Base-by-base conservation (phyloP, 805 yeast genomes). In the Sporopachydermia quercuum region DNA sequence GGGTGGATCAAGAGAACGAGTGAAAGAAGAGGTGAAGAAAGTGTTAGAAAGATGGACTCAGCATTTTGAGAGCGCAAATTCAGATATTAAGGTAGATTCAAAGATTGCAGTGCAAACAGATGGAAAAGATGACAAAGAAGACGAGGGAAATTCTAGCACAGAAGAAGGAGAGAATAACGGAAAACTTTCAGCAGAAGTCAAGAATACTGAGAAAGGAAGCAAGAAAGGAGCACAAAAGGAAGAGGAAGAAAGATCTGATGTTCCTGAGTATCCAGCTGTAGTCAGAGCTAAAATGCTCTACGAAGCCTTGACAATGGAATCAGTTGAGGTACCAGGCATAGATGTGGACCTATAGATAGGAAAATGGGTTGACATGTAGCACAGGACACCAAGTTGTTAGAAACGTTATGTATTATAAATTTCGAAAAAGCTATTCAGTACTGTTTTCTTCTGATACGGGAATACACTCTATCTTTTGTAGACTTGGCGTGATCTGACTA, bases 1-100 rank as follows among this genome's bases (percentile, higher is more conserved):
- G 54, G 93, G 93, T 2, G 83, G 81, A 0, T 71, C 85, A 2
- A 63, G 74, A 45, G 70, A 64, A 18, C 60, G 93, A 45, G 53
- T 79, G 5, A 57, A 69, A 2, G 66, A 56, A 3, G 74, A 70
- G 3, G 61, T 78, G 51, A 59, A 57, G 43, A 58, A 50, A 5
- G 66, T 70, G 1, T 57, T 77, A 6, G 56, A 58, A 1, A 52
- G 58, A 34, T 81, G 89, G 87, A 80, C 80, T 47, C 56, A 54
- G 33, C 51, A 61, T 37, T 68, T 68, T 36, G 56, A 53, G 35
- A 62, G 61, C 33, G 66, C 66, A 6, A 68, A 43, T 43, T 61
- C 30, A 54, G 58, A 35, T 39, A 37, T 3, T 39, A 18, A n/a
- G 42, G 5, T 5, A 42, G 39, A 30, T 42, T 33, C n/a, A 55